These are phyloP conservation scores for Vicia villosa DNA, from an alignment of 306 rosid species.

Conservation along the genomic window DNA sequence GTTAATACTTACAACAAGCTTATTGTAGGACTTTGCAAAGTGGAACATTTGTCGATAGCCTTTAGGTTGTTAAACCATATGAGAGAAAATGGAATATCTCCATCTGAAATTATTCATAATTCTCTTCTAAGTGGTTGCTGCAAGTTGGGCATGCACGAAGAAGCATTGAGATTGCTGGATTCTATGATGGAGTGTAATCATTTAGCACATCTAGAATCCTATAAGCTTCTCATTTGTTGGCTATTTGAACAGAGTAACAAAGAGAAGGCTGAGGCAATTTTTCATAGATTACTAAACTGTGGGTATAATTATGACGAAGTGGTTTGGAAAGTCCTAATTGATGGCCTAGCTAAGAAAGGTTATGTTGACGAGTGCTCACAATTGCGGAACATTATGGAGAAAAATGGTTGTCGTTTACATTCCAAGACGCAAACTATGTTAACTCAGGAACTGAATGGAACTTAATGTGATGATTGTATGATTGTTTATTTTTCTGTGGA, in stretches of 20 bases:
- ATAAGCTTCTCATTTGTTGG: slow-evolving; percentile 71
- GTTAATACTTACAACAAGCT: slow-evolving; percentile 66
- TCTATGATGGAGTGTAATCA: slow-evolving; percentile 60
- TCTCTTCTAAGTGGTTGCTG: slow-evolving; percentile 68
- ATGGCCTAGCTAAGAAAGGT: slow-evolving; percentile 72
- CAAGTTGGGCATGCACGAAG: slow-evolving; percentile 54
- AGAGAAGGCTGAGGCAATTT: slow-evolving; percentile 66
- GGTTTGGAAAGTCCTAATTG: slow-evolving; percentile 83
- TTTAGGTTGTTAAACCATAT: slow-evolving; percentile 54
- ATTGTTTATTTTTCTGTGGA: slow-evolving; percentile 15
- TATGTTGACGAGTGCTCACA: slow-evolving; percentile 60
- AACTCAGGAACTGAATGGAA: slow-evolving; percentile 55
- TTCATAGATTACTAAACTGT: slow-evolving; percentile 51
- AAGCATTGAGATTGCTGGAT: slow-evolving; percentile 63
- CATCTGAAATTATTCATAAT: slow-evolving; percentile 59
- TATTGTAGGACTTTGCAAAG: slow-evolving; percentile 74
- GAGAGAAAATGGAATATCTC: slow-evolving; percentile 57
- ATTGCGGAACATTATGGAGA: slow-evolving; percentile 62
- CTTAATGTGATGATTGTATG: slow-evolving; percentile 23
- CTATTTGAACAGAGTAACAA: slow-evolving; percentile 54
- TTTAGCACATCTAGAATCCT: slow-evolving; percentile 70
- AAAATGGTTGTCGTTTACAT: slow-evolving; percentile 68
- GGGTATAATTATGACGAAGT: slow-evolving; percentile 77
- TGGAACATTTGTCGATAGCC: slow-evolving; percentile 49
- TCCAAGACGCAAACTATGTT: slow-evolving; percentile 70